A percentile compares a stretch with the other conserved stretches of the same genome.
These are phyloP conservation scores for Aspergillaceae sp. DNA, from an alignment of 2,329 filamentous ascomycete species.

Conservation along the genomic window DNA sequence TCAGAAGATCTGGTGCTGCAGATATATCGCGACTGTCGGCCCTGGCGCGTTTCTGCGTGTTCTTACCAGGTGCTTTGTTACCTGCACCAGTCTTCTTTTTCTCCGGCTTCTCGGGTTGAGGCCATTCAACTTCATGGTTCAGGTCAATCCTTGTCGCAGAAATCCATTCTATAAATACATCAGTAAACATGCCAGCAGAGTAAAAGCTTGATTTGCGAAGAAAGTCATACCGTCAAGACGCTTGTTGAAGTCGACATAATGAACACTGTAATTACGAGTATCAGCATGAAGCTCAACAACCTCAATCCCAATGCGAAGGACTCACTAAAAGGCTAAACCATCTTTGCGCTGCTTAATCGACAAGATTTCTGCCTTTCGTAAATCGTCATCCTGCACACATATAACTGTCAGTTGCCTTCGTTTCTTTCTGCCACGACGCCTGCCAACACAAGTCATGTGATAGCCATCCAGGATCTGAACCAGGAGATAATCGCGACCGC, in stretches of 20 bases:
- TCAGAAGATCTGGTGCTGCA: constrained; percentile 45
- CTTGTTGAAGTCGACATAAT: constrained; percentile 98
- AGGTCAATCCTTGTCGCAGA: constrained; percentile 75
- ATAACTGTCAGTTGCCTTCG: constrained; percentile 3
- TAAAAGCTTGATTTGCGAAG: not conserved
- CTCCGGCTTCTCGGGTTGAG: constrained; percentile 79
- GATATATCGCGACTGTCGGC: constrained; percentile 47
- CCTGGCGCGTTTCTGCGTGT: constrained; percentile 46
- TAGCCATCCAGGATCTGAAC: constrained; percentile 6
- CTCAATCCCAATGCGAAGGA: not conserved
- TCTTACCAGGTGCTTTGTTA: constrained; percentile 49
- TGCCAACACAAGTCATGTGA: constrained; percentile 23
- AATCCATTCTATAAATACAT: constrained; percentile 65
- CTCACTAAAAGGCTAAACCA: constrained; percentile 71
- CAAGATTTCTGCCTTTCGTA: constrained; percentile 90
- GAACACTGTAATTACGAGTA: constrained; percentile 47
- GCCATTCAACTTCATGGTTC: constrained; percentile 89
- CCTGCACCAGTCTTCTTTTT: constrained; percentile 63
- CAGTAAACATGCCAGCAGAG: constrained; percentile 24
- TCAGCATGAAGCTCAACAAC: constrained; percentile 10
- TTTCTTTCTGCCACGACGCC: no score
- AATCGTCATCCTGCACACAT: constrained; percentile 58
- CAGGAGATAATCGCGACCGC: constrained; percentile 3
- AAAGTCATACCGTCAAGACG: constrained; percentile 48
- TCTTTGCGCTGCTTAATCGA: constrained; percentile 86